These are phyloP conservation scores for Puccinia novopanici DNA, from an alignment of 1,284 basidiomycete genomes.

Conservation along the genomic window DNA sequence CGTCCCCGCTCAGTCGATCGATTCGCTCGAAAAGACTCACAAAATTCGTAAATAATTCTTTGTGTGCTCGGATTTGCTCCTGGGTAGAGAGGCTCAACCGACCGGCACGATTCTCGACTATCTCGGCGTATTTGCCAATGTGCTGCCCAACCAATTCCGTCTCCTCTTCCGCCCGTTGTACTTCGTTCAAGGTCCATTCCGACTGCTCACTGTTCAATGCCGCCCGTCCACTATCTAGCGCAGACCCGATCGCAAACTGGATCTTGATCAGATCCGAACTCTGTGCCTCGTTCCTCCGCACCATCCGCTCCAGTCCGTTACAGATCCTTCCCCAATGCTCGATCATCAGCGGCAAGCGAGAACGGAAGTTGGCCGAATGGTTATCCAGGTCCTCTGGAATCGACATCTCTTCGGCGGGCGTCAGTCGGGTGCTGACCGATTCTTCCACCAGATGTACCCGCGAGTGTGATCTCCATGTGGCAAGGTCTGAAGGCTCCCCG, in stretches of 20 bases:
- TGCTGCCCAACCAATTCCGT: conserved; percentile 32
- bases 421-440: conserved; percentile 74
- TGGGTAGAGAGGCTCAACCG: conserved; percentile 17
- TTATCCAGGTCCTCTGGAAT: conserved; percentile 88
- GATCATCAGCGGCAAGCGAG: conserved; percentile 72
- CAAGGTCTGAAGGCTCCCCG: conserved; percentile 51
- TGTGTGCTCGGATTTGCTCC: conserved; percentile 34
- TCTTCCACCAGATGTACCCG: conserved; percentile 76
- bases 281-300: conserved; percentile 80
- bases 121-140: conserved; percentile 41
- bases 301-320: conserved; percentile 76
- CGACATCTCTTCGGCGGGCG: conserved; percentile 80
- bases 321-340: conserved; percentile 89
- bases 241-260: conserved; percentile 44
- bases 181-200: conserved; percentile 21
- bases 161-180: conserved; percentile 37
- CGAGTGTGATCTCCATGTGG: conserved; percentile 52
- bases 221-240: conserved; percentile 34
- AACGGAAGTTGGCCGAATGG: conserved; percentile 72
- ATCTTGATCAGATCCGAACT: conserved; percentile 69
- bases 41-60: conserved; percentile 29
- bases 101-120: conserved; percentile 21
- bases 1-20: conserved; percentile 70
- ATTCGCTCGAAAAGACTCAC: conserved; percentile 12
- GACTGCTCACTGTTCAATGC: conserved; percentile 12